Percentiles rank a stretch among this genome's conserved stretches.
Evolutionary conservation across 768 basidiomycete species (phyloP).

Genomic region (Hericium rajendrae): DNA sequence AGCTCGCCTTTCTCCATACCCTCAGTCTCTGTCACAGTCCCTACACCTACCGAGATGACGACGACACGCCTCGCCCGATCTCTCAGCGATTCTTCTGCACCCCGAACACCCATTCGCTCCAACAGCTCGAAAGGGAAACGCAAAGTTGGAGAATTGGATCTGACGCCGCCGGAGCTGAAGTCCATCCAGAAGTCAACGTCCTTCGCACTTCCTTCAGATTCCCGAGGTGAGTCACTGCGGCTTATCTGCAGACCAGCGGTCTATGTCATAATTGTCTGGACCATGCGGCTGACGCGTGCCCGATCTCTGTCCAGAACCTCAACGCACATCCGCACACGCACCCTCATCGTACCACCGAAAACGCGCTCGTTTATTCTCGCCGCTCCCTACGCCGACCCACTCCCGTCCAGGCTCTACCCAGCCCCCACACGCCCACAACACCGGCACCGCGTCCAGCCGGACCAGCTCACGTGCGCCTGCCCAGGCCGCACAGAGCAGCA

Average conservation of each 20-base stretch:
- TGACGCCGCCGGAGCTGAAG: conserved; percentile 57
- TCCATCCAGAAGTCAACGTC: conserved; percentile 48
- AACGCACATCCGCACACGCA: conserved; percentile 30
- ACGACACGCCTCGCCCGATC: background rate
- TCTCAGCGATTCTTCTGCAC: conserved; percentile 14
- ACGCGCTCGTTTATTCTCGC: conserved; percentile 48
- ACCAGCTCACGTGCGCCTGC: conserved; percentile 15
- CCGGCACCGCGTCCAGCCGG: conserved; percentile 35
- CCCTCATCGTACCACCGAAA: conserved; percentile 71
- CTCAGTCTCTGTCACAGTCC: conserved; percentile 13
- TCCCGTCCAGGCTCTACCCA: conserved; percentile 26
- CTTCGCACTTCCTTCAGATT: conserved; percentile 39
- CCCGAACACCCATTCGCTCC: conserved; percentile 16
- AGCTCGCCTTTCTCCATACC: conserved; percentile 3
- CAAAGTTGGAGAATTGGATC: conserved; percentile 65
- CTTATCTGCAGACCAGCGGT: background rate
- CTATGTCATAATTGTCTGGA: conserved; percentile 6
- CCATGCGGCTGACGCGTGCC: conserved; percentile 6
- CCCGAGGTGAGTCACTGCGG: conserved; percentile 18
- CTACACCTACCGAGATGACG: background rate
- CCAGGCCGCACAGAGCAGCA: background rate
- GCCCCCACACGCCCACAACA: conserved; percentile 24
- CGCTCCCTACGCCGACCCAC: conserved; percentile 25
- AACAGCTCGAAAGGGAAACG: conserved; percentile 48
- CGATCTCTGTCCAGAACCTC: conserved; percentile 6